These are phyloP conservation scores for Coniferiporia weirii DNA, from an alignment of 1,284 basidiomycete genomes.

Conservation along the genomic window DNA sequence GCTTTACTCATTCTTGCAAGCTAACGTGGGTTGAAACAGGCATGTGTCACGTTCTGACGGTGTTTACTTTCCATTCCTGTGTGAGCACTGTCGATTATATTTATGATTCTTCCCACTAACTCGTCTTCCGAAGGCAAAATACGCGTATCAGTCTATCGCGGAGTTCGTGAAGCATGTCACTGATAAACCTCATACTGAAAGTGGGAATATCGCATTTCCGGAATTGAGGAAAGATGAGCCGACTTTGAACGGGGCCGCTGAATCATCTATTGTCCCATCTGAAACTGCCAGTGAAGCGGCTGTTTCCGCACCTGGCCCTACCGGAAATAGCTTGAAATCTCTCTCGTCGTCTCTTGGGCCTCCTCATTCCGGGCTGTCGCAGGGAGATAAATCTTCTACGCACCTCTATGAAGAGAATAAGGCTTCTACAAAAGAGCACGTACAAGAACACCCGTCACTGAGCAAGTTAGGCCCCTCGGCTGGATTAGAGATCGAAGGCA, in stretches of 20 bases:
- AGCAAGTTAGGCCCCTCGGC: slow-evolving; percentile 15
- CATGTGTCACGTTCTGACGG: slow-evolving; percentile 66
- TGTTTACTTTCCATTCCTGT: slow-evolving; percentile 62
- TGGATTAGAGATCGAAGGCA: not conserved
- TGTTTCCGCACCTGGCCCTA: not conserved
- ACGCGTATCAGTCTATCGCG: slow-evolving; percentile 52
- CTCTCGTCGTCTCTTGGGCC: not conserved
- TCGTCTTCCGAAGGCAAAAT: slow-evolving; percentile 39
- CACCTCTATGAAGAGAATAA: slow-evolving; percentile 32
- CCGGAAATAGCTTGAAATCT: slow-evolving; percentile 11
- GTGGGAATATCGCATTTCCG: slow-evolving; percentile 42
- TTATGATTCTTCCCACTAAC: not conserved
- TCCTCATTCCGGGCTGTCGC: not conserved
- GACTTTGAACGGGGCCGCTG: not conserved
- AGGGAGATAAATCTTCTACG: slow-evolving; percentile 23
- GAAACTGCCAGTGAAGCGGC: not conserved
- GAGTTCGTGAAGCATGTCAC: slow-evolving; percentile 53
- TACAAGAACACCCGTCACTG: slow-evolving; percentile 21
- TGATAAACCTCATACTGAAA: slow-evolving; percentile 30
- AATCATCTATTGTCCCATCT: not conserved
- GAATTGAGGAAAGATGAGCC: slow-evolving; percentile 28
- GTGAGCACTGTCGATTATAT: slow-evolving; percentile 35
- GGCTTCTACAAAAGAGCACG: slow-evolving; percentile 25
- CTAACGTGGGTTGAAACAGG: slow-evolving; percentile 27
- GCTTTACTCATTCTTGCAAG: not conserved